Base-by-base conservation (phyloP, 768 basidiomycete genomes). In the Suillus hirtellus region DNA sequence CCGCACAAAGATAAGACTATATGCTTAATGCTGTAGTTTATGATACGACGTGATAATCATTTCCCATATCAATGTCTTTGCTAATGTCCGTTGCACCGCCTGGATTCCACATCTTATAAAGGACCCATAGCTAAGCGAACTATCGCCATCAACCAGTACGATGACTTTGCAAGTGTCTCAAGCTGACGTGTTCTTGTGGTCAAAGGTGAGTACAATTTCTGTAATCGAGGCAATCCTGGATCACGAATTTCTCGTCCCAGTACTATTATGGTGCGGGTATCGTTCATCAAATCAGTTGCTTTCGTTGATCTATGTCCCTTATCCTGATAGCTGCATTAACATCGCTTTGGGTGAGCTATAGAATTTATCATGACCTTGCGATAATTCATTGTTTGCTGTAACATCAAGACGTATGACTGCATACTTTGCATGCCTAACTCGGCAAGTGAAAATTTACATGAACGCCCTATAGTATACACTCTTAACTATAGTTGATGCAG, bases 281-380 rank as follows among this genome's bases (percentile, higher is more conserved):
- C 10, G 3, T 17, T 21, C 4, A 10, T 56, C 24, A 0, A 8
- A 40, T 27, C 37, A 56, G 4, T 40, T 15, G 21, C 47, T 31
- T 31, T 31, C 37, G 11, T 40, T 24, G 21, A 38, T 21, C n/a
- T n/a, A 10, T 11, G 4, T 35, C 35, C n/a, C 19, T 34, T 19
- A 4, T 21, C 37, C n/a, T 37, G 15, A 40, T 56, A 56, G 55
- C 40, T 38, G 55, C 37, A 17, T 21, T 56, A 4, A 17, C n/a
- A 24, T 38, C 38, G 9, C n/a, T 56, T 17, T 56, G 55, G 55
- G 55, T 56, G 55, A 17, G 55, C 9, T 38, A 24, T 49, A 49
- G 2, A 49, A 24, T 21, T 15, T 15, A 15, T 24, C 21, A 24
- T 24, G 47, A 15, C 47, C 24, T 1, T 49, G 47, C 24, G 12